A percentile compares a stretch with the other conserved stretches of the same genome.
Evolutionary conservation across 2,329 filamentous ascomycete genomes (phyloP).

Genomic region (Colletotrichum cereale): DNA sequence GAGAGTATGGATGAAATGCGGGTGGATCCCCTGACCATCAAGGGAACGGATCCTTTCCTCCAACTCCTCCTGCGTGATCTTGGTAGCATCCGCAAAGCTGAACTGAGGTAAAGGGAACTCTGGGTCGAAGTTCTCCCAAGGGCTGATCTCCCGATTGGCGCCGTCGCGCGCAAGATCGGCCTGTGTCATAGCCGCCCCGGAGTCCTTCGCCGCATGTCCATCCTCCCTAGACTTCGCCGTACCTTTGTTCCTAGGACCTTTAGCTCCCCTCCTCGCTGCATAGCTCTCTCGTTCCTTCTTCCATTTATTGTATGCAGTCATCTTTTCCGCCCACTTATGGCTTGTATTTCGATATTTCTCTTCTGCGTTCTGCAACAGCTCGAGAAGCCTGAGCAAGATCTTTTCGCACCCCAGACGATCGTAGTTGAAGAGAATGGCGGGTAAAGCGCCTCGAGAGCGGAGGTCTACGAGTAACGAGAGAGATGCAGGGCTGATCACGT

Average conservation of each 20-base stretch:
- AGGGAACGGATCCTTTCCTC: constrained; percentile 66
- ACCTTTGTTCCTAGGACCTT: constrained; percentile 42
- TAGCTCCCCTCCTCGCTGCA: constrained; percentile 49
- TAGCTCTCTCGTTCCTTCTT: constrained; percentile 57
- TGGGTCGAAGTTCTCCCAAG: constrained; percentile 76
- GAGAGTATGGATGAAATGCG: constrained; percentile 70
- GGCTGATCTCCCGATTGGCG: constrained; percentile 65
- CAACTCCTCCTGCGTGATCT: constrained; percentile 69
- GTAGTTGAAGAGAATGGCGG: constrained; percentile 83
- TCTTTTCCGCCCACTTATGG: constrained; percentile 70
- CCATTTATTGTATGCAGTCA: constrained; percentile 70
- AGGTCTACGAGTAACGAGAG: constrained; percentile 71
- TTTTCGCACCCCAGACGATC: constrained; percentile 75
- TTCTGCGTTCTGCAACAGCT: constrained; percentile 67
- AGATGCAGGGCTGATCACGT: constrained; percentile 8
- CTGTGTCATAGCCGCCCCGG: constrained; percentile 57
- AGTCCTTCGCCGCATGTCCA: constrained; percentile 52
- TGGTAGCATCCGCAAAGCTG: constrained; percentile 74
- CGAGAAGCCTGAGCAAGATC: constrained; percentile 64
- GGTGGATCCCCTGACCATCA: constrained; percentile 60
- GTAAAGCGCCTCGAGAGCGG: constrained; percentile 73
- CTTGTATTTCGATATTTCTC: constrained; percentile 54
- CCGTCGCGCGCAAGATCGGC: constrained; percentile 69
- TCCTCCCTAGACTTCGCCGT: constrained; percentile 3
- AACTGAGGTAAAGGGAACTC: constrained; percentile 72